These are phyloP conservation scores for Phytophthora pseudosyringae DNA, from an alignment of 352 stramenopile genomes.

Conservation along the genomic window DNA sequence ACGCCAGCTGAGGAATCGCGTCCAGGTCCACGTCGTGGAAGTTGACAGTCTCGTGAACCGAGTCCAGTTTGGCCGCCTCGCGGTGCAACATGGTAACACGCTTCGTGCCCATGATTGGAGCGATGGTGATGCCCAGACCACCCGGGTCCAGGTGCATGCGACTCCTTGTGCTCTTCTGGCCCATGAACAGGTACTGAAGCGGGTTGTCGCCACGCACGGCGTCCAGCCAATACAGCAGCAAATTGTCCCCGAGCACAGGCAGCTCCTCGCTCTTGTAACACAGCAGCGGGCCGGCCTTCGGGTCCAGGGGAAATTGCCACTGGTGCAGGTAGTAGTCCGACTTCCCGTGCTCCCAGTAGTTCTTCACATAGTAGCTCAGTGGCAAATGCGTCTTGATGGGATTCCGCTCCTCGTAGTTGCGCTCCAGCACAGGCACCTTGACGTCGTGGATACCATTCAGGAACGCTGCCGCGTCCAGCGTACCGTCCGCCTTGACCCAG, in stretches of 20 bases:
- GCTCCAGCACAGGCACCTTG: constrained; percentile 80
- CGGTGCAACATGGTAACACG: constrained; percentile 79
- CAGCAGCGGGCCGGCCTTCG: constrained; percentile 74
- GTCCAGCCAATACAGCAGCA: constrained; percentile 93
- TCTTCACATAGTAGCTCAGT: constrained; percentile 80
- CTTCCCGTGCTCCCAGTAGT: constrained; percentile 82
- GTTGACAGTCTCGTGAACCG: constrained; percentile 82
- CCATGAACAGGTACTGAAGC: constrained; percentile 97
- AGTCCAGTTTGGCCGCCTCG: constrained; percentile 81
- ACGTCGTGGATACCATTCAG: constrained; percentile 76
- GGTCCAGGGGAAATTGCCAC: constrained; percentile 94
- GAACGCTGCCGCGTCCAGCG: constrained; percentile 64
- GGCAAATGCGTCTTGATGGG: constrained; percentile 79
- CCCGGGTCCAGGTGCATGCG: constrained; percentile 92
- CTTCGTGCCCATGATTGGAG: constrained; percentile 91
- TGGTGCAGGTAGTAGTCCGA: constrained; percentile 94
- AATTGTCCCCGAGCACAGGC: constrained; percentile 91
- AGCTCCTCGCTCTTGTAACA: constrained; percentile 89
- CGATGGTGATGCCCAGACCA: constrained; percentile 93
- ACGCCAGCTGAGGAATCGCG: constrained; percentile 87
- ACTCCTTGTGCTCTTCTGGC: constrained; percentile 85
- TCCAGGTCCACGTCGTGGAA: constrained; percentile 87
- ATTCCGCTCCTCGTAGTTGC: constrained; percentile 79
- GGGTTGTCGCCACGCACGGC: constrained; percentile 88
- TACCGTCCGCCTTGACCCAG: constrained; percentile 67